Conservation (phyloP, 805 yeast genomes). For the Huiozyma sinensis region DNA sequence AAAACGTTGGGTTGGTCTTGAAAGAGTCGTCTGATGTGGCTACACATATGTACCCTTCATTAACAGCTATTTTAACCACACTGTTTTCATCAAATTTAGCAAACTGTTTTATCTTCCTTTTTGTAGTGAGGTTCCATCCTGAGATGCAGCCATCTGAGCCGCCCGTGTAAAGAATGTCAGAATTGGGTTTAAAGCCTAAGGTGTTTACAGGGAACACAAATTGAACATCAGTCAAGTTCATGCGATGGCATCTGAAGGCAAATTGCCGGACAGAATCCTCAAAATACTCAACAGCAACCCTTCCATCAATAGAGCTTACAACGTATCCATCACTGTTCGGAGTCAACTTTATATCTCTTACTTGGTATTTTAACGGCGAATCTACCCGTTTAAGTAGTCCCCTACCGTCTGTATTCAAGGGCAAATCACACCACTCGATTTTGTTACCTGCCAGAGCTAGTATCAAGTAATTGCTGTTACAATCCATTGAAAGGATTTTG, state of each 20-base stretch:
- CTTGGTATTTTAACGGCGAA: slow-evolving; percentile 58
- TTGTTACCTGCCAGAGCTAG: slow-evolving; percentile 44
- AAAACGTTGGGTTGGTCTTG: slow-evolving; percentile 28
- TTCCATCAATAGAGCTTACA: slow-evolving; percentile 67
- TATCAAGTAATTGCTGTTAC: slow-evolving; percentile 35
- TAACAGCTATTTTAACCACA: slow-evolving; percentile 31
- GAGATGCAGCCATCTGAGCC: slow-evolving; percentile 86
- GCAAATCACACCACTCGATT: slow-evolving; percentile 23
- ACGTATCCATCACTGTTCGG: slow-evolving; percentile 51
- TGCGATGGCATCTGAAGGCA: slow-evolving; percentile 76
- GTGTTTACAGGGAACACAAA: slow-evolving; percentile 69
- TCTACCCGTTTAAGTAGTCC: slow-evolving; percentile 26
- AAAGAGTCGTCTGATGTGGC: slow-evolving; percentile 43
- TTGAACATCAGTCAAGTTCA: slow-evolving; percentile 35
- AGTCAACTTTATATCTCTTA: slow-evolving; percentile 43
- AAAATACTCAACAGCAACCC: slow-evolving; percentile 65
- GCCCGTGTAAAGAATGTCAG: slow-evolving; percentile 75
- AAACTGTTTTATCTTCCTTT: slow-evolving; percentile 65
- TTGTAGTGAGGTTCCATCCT: slow-evolving; percentile 80
- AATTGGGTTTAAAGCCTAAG: slow-evolving; percentile 63
- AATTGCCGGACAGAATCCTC: slow-evolving; percentile 41
- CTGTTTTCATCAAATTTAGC: slow-evolving; percentile 39
- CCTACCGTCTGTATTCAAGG: slow-evolving; percentile 1
- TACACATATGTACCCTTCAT: slow-evolving; percentile 28
- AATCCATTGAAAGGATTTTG: slow-evolving; percentile 47